Conservation (phyloP, 306 rosid genomes). For the Myrica gale region DNA sequence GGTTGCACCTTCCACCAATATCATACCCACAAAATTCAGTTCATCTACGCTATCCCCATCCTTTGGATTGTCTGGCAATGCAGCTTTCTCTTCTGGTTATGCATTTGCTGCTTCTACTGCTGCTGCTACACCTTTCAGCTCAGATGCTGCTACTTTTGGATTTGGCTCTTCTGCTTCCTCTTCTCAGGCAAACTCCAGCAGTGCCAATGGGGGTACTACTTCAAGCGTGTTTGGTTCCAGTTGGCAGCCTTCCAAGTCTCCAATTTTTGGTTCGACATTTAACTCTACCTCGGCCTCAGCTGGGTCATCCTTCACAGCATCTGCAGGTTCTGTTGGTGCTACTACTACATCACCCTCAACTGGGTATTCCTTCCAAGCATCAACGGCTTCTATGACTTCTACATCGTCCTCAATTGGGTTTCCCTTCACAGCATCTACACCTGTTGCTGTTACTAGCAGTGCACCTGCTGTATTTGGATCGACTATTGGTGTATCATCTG, state of each 20-base stretch:
- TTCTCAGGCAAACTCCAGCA: conserved; percentile 39
- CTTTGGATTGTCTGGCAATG: conserved; percentile 46
- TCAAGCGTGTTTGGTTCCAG: conserved; percentile 46
- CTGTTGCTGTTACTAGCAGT: conserved; percentile 32
- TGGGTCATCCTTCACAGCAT: conserved; percentile 29
- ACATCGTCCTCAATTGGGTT: conserved; percentile 26
- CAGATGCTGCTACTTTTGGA: conserved; percentile 42
- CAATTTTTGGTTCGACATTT: conserved; percentile 45
- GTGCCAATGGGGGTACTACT: conserved; percentile 47
- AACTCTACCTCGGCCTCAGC: conserved; percentile 36
- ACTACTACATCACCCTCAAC: conserved; percentile 25
- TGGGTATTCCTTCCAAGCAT: conserved; percentile 27
- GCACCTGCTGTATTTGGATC: conserved; percentile 46
- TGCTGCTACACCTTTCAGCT: conserved; percentile 33
- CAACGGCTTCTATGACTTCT: conserved; percentile 20
- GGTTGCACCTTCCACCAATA: conserved; percentile 20
- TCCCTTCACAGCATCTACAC: conserved; percentile 35
- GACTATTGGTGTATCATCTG: conserved; percentile 45
- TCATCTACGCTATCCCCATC: conserved; percentile 49
- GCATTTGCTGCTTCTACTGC: conserved; percentile 52
- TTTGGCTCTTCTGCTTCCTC: conserved; percentile 46
- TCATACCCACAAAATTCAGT: conserved; percentile 26
- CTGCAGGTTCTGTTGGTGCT: conserved; percentile 33
- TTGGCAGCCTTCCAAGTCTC: conserved; percentile 56
- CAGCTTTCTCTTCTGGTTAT: conserved; percentile 51